Evolutionary conservation across 116 monocot species (phyloP), one percentile per base, ranked within the genome.

Genomic region (Phalaenopsis hybrid): DNA sequence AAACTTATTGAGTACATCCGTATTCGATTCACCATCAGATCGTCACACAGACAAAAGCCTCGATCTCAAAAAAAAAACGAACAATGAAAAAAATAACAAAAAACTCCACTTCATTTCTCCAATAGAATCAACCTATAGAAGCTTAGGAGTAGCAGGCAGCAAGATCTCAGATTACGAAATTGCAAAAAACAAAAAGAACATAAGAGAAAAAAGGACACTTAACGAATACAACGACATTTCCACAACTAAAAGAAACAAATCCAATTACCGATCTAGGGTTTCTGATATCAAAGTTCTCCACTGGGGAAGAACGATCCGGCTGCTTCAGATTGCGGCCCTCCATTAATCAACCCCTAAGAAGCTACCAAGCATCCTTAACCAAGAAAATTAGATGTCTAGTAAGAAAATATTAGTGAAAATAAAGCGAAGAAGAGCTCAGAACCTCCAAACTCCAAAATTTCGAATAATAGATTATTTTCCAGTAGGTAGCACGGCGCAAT

Each of bases 331-430:
- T 31, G 6, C 4, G 50, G 51, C 77, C 50, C 17, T 52, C 51
- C 77, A 77, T 77, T 37, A 77, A 45, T 51, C 75, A 77, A 75
- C 28, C 75, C 65, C 65, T 25, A 65, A 28, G 6, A 15, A 65
- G 8, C 65, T 65, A 23, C 65, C 23, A 65, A 65, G 25, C 25
- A 8, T 45, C n/a, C 75, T 76, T 25, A 76, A 76, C 49, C 76
- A 21, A 17, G 1, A 76, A 49, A 76, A 2, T 51, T 77, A 50
- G 3, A 25, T 0, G 7, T 12, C 28, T 51, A 51, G 2, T 51
- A 6, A 18, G 2, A 46, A 49, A 1, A 75, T 20, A 13, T 1
- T 8, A 37, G 15, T 34, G 37, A 13, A 72, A 72, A 13, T 72
- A 51, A 44, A 25, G 23, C 48, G 51, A n/a, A n/a, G n/a, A n/a